These are phyloP conservation scores for Xylariaceae sp. DNA, from an alignment of 2,329 filamentous ascomycete species.

Conservation along the genomic window DNA sequence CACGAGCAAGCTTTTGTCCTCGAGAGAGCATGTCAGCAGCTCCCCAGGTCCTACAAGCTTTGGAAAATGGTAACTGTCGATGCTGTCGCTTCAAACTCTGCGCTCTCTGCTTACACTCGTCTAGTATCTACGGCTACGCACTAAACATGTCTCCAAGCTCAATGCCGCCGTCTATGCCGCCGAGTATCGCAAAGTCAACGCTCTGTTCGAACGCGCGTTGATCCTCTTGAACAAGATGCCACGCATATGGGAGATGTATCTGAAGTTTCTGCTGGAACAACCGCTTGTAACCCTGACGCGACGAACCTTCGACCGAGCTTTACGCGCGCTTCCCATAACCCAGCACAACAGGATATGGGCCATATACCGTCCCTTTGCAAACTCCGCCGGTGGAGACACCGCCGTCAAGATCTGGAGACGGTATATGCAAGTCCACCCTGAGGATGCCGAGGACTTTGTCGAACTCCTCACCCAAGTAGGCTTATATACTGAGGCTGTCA, in stretches of 20 bases:
- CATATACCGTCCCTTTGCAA: conserved; percentile 84
- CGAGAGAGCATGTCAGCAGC: conserved; percentile 82
- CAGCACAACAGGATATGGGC: conserved; percentile 96
- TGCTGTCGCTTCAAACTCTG: conserved; percentile 1
- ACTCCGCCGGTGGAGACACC: conserved; percentile 82
- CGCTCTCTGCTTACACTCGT: conserved; percentile 12
- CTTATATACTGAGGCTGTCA: conserved; percentile 85
- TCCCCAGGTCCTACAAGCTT: conserved; percentile 93
- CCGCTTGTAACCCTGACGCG: conserved; percentile 85
- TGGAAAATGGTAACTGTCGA: conserved; percentile 74
- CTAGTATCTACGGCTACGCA: conserved; percentile 79
- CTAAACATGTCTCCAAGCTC: conserved; percentile 71
- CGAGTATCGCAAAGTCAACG: conserved; percentile 91
- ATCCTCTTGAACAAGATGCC: conserved; percentile 99
- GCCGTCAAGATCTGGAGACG: conserved; percentile 90
- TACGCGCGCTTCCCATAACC: conserved; percentile 85
- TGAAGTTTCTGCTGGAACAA: conserved; percentile 82
- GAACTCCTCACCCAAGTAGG: conserved; percentile 76
- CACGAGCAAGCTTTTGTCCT: conserved; percentile 83
- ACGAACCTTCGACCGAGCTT: conserved; percentile 82
- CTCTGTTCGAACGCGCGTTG: conserved; percentile 85
- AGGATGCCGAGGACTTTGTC: conserved; percentile 92
- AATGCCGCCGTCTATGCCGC: conserved; percentile 73
- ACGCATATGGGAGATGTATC: conserved; percentile 95
- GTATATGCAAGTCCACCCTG: conserved; percentile 96